A percentile compares a stretch with the other conserved stretches of the same genome.
Conservation (phyloP, 805 yeast genomes). For the Blastobotrys chiropterorum region DNA sequence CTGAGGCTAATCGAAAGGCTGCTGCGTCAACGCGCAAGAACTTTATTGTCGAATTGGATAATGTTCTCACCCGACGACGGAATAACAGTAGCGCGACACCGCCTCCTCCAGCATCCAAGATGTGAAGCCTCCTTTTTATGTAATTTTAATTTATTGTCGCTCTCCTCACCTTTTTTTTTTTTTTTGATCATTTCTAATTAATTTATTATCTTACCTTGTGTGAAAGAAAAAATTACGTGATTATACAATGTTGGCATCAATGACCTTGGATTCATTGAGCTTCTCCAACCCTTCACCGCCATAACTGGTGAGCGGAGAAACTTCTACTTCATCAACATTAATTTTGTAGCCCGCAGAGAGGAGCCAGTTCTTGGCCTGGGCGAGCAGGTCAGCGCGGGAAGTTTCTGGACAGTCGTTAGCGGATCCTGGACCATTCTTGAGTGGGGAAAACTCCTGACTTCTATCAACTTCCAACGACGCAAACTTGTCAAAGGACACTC, state of each 20-base stretch:
- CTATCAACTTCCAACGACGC: conserved; percentile 92
- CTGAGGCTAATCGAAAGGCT: conserved; percentile 14
- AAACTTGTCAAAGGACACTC: conserved; percentile 61
- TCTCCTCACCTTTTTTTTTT: too few relatives aligned
- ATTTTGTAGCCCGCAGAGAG: conserved; percentile 60
- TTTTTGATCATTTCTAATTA: too few relatives aligned
- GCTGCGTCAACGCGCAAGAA: conserved; percentile 13
- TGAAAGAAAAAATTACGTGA: too few relatives aligned
- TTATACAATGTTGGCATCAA: neutral
- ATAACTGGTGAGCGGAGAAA: conserved; percentile 69
- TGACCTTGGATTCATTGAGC: neutral
- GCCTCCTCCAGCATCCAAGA: neutral
- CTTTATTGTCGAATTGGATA: conserved; percentile 23
- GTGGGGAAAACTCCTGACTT: conserved; percentile 80
- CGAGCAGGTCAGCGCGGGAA: conserved; percentile 58
- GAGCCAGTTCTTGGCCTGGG: conserved; percentile 72
- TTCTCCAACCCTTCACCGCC: conserved; percentile 60
- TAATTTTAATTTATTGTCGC: too few relatives aligned
- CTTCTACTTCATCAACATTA: conserved; percentile 56
- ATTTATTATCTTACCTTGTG: neutral
- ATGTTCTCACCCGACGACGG: conserved; percentile 16
- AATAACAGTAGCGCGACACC: neutral
- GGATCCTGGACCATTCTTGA: conserved; percentile 86
- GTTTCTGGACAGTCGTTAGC: conserved; percentile 79
- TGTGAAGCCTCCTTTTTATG: too few relatives aligned